Percentiles rank a stretch among this genome's conserved stretches.
These are phyloP conservation scores for Mallotus nudiflorus DNA, from an alignment of 345 rosid species.

Conservation along the genomic window DNA sequence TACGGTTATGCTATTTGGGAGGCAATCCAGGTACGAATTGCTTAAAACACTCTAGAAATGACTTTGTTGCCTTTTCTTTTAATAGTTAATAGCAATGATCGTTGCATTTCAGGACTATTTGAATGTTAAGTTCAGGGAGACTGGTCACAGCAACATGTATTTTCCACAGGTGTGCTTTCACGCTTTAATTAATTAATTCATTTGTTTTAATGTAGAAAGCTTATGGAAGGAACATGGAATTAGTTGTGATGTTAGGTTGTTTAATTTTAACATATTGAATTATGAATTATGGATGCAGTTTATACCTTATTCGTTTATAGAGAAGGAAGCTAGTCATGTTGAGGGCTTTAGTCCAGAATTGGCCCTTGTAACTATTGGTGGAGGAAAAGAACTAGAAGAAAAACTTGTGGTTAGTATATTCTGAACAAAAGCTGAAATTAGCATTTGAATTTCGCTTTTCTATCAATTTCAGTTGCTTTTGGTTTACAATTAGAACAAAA, in stretches of 20 bases:
- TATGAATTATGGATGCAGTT: conserved; percentile 46
- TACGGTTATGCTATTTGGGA: conserved; percentile 97
- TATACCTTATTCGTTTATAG: conserved; percentile 94
- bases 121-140: conserved; percentile 91
- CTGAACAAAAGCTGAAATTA: background rate
- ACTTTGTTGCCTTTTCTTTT: background rate
- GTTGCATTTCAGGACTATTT: conserved; percentile 59
- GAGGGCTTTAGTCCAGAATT: conserved; percentile 95
- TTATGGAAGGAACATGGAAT: too few relatives aligned
- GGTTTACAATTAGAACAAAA: background rate
- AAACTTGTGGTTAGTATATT: conserved; percentile 80
- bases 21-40: conserved; percentile 76
- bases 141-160: conserved; percentile 93
- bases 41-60: background rate
- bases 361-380: conserved; percentile 87
- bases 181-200: too few relatives aligned
- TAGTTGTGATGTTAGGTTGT: background rate
- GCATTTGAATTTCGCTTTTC: background rate
- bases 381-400: conserved; percentile 94
- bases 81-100: background rate
- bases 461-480: background rate
- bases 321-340: conserved; percentile 96
- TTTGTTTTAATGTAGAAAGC: too few relatives aligned
- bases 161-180: conserved; percentile 75
- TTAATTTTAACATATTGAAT: conserved; percentile 14